phyloP scores from a whole-genome alignment of 306 rosid species.

The Macrotyloma uniflorum region DNA sequence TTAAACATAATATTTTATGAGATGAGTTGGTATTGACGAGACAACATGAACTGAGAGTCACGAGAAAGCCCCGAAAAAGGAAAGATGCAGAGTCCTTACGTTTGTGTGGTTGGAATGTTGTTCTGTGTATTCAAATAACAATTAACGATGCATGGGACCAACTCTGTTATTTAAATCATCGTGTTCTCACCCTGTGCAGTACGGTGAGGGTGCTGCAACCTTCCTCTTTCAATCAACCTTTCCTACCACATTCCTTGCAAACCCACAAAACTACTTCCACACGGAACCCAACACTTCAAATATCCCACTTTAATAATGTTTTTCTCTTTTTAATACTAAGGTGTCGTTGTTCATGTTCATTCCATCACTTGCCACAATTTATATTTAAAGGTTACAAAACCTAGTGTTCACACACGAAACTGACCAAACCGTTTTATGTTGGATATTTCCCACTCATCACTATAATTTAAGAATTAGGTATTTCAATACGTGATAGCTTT shows the following conservation, averaged over 20 bases:
- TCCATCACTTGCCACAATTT: not conserved
- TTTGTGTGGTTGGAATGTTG: too few species aligned
- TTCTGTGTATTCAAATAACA: not conserved
- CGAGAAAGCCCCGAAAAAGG: too few species aligned
- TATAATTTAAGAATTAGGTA: too few species aligned
- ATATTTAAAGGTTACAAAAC: not conserved
- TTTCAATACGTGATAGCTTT: too few species aligned
- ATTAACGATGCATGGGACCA: too few species aligned
- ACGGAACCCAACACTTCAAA: not conserved
- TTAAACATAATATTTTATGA: too few species aligned
- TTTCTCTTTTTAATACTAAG: not conserved
- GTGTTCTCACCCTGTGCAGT: conserved; percentile 27
- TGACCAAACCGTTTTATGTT: not conserved
- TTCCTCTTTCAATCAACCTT: conserved; percentile 1
- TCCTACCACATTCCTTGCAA: conserved; percentile 6
- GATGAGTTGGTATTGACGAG: too few species aligned
- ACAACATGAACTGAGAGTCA: too few species aligned
- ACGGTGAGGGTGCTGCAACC: not conserved
- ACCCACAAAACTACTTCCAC: not conserved
- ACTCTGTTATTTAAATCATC: too few species aligned
- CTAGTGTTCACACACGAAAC: not conserved
- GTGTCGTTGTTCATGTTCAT: not conserved
- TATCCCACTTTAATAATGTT: not conserved
- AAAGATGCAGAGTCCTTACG: too few species aligned
- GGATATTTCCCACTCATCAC: too few species aligned